A percentile compares a stretch with the other conserved stretches of the same genome.
These are phyloP conservation scores for Pseudogymnoascus pannorum DNA, from an alignment of 2,329 filamentous ascomycete species.

Conservation along the genomic window DNA sequence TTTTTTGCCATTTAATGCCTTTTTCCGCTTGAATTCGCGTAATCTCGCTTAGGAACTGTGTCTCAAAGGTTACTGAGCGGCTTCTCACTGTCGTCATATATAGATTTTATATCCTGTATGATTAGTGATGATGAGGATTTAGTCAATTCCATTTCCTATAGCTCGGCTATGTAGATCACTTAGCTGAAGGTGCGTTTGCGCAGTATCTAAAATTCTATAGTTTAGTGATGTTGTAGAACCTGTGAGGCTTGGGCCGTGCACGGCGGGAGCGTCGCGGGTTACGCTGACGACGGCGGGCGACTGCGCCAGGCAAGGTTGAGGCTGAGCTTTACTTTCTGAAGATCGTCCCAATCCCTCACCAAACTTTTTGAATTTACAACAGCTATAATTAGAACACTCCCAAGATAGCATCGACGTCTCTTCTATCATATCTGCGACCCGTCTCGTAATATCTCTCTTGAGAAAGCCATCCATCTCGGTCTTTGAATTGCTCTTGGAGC, in stretches of 20 bases:
- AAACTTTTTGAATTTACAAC: neutral
- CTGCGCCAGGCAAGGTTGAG: neutral
- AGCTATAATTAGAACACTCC: neutral
- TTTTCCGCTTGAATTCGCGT: too few species aligned
- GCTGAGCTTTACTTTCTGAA: conserved; percentile 1
- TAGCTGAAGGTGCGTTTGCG: too few species aligned
- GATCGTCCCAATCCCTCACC: neutral
- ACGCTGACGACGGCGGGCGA: neutral
- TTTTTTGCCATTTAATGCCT: too few species aligned
- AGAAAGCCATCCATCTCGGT: neutral
- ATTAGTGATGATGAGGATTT: too few species aligned
- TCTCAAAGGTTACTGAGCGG: too few species aligned
- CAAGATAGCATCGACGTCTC: neutral
- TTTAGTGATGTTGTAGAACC: neutral
- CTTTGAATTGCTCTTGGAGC: conserved; percentile 15
- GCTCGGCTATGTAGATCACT: too few species aligned
- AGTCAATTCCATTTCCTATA: too few species aligned
- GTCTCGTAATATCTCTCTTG: neutral
- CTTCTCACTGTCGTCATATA: too few species aligned
- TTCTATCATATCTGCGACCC: neutral
- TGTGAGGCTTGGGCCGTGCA: neutral
- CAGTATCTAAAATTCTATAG: too few species aligned
- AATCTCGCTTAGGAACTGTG: too few species aligned
- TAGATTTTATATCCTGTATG: too few species aligned
- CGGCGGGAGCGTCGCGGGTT: neutral